Evolutionary conservation across 1,139 yeast species (phyloP), one percentile per base, ranked within the genome.

Genomic region (Candida neerlandica): DNA sequence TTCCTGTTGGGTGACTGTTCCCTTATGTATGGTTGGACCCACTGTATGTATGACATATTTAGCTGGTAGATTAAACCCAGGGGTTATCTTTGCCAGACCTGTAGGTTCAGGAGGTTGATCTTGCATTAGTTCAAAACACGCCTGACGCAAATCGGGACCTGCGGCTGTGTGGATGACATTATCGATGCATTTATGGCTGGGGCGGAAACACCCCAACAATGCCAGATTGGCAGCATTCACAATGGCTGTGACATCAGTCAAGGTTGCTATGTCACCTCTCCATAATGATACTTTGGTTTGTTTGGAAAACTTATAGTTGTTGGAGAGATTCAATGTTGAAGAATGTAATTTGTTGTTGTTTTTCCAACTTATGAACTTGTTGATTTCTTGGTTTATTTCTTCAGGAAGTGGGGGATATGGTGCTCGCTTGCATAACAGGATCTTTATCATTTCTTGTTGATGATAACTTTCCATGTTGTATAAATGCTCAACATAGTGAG

Each of bases 191-290:
- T 43, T 50, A 26, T 50, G 51, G 18, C 38, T 33, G 21, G 53
- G 53, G 26, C 48, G 53, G 27, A 50, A 50, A 27, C 53, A 50
- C 2, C 53, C 51, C 12, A 50, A 32, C 23, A 50, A 23, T 11
- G 47, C 44, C 30, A 48, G 38, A 26, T 50, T 50, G 1, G 53
- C 53, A 1, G 53, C 51, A 38, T 50, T 50, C 5, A 48, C 53
- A 23, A 50, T 48, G 0, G 49, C 47, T 1, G 53, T 41, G 4
- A 45, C 51, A 10, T 43, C 49, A 5, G 46, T 42, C 10, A 50
- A 37, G 1, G 50, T 50, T 3, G 51, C 48, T n/a, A 50, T 48
- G 15, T 50, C 53, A 1, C 53, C 53, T 40, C 38, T 48, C 51
- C 53, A 48, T 21, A 50, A 30, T 11, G 53, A 48, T 10, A 48